phyloP scores from a whole-genome alignment of 2,329 filamentous ascomycete genomes.

The Beauveria rudraprayagi region DNA sequence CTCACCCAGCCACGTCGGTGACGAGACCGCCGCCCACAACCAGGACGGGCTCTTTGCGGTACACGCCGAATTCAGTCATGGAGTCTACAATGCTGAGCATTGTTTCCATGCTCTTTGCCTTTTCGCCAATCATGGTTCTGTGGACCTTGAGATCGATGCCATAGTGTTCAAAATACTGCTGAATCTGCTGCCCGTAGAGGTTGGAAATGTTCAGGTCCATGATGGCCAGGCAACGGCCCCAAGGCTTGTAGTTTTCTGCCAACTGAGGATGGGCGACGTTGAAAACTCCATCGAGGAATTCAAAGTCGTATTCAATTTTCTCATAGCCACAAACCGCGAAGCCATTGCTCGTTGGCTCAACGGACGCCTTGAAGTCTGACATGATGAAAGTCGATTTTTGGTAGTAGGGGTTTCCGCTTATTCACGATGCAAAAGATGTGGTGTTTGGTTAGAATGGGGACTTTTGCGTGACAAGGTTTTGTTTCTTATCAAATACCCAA shows the following conservation, averaged over 20 bases:
- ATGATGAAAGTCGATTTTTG: neutral
- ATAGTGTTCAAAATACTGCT: slow-evolving; percentile 59
- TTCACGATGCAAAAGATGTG: neutral
- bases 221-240: slow-evolving; percentile 58
- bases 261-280: slow-evolving; percentile 51
- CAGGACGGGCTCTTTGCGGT: slow-evolving; percentile 59
- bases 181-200: slow-evolving; percentile 58
- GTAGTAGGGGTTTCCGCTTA: neutral
- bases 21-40: slow-evolving; percentile 62
- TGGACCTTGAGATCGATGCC: slow-evolving; percentile 55
- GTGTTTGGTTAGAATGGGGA: neutral
- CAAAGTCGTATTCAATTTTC: slow-evolving; percentile 70
- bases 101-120: slow-evolving; percentile 65
- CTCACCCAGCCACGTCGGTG: slow-evolving; percentile 67
- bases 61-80: slow-evolving; percentile 66
- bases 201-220: slow-evolving; percentile 66
- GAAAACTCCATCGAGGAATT: slow-evolving; percentile 64
- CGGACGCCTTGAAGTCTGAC: slow-evolving; percentile 42
- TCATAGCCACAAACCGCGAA: slow-evolving; percentile 68
- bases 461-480: too few species aligned
- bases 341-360: slow-evolving; percentile 53
- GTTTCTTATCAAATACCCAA: neutral
- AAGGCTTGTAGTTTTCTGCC: slow-evolving; percentile 55
- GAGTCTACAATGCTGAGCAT: slow-evolving; percentile 62
- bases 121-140: slow-evolving; percentile 68